Percentiles rank a stretch among this genome's conserved stretches.
Evolutionary conservation across 495 filamentous ascomycete genomes (phyloP).

Genomic region (Haplographium delicatum): DNA sequence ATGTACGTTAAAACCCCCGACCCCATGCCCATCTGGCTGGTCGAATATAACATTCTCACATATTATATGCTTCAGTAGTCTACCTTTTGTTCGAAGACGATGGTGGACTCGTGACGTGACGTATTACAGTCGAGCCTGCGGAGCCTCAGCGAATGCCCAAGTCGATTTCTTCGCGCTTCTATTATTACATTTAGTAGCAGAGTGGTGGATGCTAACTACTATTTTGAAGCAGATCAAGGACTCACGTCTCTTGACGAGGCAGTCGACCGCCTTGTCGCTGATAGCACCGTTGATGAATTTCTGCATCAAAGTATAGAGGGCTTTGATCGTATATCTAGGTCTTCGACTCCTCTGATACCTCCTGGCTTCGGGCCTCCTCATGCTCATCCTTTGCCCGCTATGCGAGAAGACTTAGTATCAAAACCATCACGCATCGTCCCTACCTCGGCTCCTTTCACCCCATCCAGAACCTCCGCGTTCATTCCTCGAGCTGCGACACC

Average conservation of each 20-base stretch:
- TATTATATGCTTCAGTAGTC: slow-evolving; percentile 32
- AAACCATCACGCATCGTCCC: slow-evolving; percentile 21
- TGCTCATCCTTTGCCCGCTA: slow-evolving; percentile 36
- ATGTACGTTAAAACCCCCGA: slow-evolving; percentile 69
- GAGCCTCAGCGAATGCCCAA: background rate
- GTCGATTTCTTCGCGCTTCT: slow-evolving; percentile 15
- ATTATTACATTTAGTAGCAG: slow-evolving; percentile 4
- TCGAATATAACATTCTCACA: slow-evolving; percentile 48
- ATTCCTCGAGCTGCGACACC: slow-evolving; percentile 23
- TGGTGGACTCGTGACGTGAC: slow-evolving; percentile 47
- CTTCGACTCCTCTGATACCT: slow-evolving; percentile 56
- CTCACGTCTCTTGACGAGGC: slow-evolving; percentile 47
- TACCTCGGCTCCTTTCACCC: slow-evolving; percentile 24
- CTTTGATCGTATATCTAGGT: slow-evolving; percentile 42
- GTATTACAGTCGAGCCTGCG: slow-evolving; percentile 23
- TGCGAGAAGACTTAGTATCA: slow-evolving; percentile 29
- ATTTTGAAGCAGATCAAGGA: slow-evolving; percentile 26
- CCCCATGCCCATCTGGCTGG: slow-evolving; percentile 32
- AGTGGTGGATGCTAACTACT: slow-evolving; percentile 11
- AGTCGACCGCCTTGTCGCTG: slow-evolving; percentile 54
- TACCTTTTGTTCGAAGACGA: slow-evolving; percentile 45
- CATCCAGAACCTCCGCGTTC: slow-evolving; percentile 11
- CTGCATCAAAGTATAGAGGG: slow-evolving; percentile 16
- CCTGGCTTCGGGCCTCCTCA: slow-evolving; percentile 61
- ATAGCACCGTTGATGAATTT: slow-evolving; percentile 33